Conservation (phyloP, 2,329 filamentous ascomycete genomes). For the Uncinocarpus reesii region DNA sequence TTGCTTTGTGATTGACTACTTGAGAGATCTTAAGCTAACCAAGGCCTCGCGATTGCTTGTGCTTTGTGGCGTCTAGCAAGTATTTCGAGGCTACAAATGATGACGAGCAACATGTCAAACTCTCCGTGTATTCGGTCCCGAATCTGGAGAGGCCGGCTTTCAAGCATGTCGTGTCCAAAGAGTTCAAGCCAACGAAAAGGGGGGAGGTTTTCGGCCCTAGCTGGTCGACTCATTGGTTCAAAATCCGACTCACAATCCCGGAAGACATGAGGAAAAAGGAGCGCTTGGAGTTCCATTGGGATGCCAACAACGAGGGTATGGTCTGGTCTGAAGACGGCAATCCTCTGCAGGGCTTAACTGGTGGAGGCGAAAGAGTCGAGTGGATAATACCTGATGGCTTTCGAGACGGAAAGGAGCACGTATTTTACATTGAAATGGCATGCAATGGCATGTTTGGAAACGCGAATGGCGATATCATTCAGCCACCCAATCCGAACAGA, state of each 20-base stretch:
- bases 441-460: slow-evolving; percentile 99
- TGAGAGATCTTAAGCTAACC: not conserved
- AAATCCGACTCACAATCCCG: slow-evolving; percentile 67
- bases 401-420: slow-evolving; percentile 75
- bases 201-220: slow-evolving; percentile 81
- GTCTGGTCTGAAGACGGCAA: slow-evolving; percentile 87
- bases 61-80: slow-evolving; percentile 43
- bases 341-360: slow-evolving; percentile 82
- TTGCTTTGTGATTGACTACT: not conserved
- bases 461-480: slow-evolving; percentile 70
- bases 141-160: slow-evolving; percentile 72
- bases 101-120: slow-evolving; percentile 66
- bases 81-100: slow-evolving; percentile 58
- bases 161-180: slow-evolving; percentile 65
- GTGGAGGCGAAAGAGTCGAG: slow-evolving; percentile 75
- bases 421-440: slow-evolving; percentile 94
- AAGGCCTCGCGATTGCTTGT: not conserved
- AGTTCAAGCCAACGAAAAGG: slow-evolving; percentile 63
- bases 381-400: slow-evolving; percentile 80
- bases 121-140: slow-evolving; percentile 78
- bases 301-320: slow-evolving; percentile 86
- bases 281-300: slow-evolving; percentile 91
- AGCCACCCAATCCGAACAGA: slow-evolving; percentile 76
- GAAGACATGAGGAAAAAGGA: slow-evolving; percentile 61
- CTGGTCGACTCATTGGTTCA: slow-evolving; percentile 98